These are phyloP conservation scores for Eucalyptus pauciflora DNA, from an alignment of 345 rosid species.

Conservation along the genomic window DNA sequence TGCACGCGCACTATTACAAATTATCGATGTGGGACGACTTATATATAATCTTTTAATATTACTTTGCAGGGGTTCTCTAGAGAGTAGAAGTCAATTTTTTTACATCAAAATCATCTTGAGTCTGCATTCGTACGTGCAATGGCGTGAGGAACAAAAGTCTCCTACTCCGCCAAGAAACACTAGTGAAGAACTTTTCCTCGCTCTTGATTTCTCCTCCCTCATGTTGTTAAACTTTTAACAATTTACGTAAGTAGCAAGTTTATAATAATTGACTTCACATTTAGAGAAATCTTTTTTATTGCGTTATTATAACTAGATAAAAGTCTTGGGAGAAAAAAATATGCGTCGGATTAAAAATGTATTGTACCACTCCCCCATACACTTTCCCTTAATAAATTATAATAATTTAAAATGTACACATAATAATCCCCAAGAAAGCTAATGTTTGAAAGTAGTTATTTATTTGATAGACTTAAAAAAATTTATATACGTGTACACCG, in stretches of 20 bases:
- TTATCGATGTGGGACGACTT: not conserved
- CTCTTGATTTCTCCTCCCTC: not conserved
- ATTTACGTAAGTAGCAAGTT: not conserved
- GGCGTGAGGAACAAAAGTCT: not conserved
- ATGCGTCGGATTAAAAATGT: too few species aligned
- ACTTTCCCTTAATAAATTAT: too few species aligned
- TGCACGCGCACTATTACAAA: not conserved
- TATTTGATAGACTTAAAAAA: too few species aligned
- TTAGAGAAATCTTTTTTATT: too few species aligned
- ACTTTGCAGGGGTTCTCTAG: not conserved
- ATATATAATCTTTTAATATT: not conserved
- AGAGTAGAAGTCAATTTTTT: not conserved
- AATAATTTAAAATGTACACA: too few species aligned
- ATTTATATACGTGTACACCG: too few species aligned
- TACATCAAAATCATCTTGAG: not conserved
- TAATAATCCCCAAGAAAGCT: too few species aligned
- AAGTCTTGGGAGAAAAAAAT: too few species aligned
- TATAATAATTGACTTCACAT: too few species aligned
- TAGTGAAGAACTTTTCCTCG: not conserved
- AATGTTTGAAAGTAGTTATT: too few species aligned
- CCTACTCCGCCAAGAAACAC: not conserved
- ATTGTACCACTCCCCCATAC: too few species aligned
- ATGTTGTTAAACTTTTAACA: not conserved
- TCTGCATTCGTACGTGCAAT: not conserved
- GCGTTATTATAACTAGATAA: too few species aligned